Conservation (phyloP, 768 basidiomycete genomes). For the Kwoniella newhampshirensis region DNA sequence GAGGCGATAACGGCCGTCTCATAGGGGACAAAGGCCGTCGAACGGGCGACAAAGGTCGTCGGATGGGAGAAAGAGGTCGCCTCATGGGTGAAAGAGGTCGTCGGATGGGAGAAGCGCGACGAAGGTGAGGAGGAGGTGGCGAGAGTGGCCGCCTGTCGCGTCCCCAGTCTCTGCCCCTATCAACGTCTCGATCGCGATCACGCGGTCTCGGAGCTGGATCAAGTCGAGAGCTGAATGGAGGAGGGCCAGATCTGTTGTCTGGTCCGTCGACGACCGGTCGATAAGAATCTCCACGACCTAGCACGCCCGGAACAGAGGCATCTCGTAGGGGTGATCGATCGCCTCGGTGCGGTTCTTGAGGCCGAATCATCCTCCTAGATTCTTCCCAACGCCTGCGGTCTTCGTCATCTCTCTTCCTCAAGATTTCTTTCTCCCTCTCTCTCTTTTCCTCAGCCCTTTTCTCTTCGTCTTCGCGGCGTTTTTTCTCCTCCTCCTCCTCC, state of each 20-base stretch:
- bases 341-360: neutral
- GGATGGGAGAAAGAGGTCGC: slow-evolving; percentile 1
- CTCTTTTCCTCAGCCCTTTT: neutral
- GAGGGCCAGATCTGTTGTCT: neutral
- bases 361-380: slow-evolving; percentile 1
- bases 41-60: no score
- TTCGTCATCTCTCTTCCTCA: slow-evolving; percentile 1
- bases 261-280: slow-evolving; percentile 2
- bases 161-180: neutral
- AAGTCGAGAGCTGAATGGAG: neutral
- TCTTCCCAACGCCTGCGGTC: slow-evolving; percentile 1
- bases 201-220: slow-evolving; percentile 1
- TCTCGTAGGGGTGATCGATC: neutral
- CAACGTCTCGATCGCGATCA: slow-evolving; percentile 2
- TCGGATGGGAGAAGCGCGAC: neutral
- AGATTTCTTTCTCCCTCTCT: neutral
- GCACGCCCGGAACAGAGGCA: neutral
- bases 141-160: neutral
- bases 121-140: no score
- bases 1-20: slow-evolving; percentile 1
- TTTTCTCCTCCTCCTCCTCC: slow-evolving; percentile 9
- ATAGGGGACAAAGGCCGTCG: neutral
- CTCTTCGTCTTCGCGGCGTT: neutral
- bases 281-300: neutral
- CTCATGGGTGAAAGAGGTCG: slow-evolving; percentile 1